These are phyloP conservation scores for Fusarium fracticaudum DNA, from an alignment of 2,329 filamentous ascomycete species.

Conservation along the genomic window DNA sequence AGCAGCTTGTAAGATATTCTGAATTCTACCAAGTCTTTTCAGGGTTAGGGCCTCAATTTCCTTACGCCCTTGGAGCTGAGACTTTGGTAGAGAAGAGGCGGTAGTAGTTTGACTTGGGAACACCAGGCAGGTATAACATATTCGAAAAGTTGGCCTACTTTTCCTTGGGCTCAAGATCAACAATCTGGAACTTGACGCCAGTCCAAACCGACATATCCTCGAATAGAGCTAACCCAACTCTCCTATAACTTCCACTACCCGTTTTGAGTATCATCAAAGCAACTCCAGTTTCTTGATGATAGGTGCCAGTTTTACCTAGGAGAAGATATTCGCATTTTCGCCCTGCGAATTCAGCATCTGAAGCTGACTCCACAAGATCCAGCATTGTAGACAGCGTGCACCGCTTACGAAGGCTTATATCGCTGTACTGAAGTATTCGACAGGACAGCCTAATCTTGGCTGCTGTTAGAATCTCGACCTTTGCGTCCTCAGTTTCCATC, in stretches of 20 bases:
- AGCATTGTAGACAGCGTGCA: background rate
- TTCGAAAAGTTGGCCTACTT: rapidly evolving
- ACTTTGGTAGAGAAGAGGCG: no score
- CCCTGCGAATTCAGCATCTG: rapidly evolving
- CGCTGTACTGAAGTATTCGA: background rate
- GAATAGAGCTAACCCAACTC: background rate
- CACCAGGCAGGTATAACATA: rapidly evolving
- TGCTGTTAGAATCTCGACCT: rapidly evolving
- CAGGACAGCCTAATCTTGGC: background rate
- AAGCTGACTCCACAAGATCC: background rate
- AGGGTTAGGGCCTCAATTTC: no score
- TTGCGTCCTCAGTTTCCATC: rapidly evolving
- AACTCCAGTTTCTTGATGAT: rapidly evolving
- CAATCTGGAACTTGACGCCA: rapidly evolving
- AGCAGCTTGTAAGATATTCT: no score
- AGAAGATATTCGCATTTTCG: background rate
- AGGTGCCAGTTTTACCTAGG: rapidly evolving
- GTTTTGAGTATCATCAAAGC: background rate
- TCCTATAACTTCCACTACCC: rapidly evolving
- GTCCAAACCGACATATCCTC: background rate
- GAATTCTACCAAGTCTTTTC: no score
- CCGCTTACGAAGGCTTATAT: rapidly evolving
- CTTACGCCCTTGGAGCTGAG: no score
- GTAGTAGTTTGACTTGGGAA: no score
- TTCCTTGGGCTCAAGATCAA: background rate